Conservation (phyloP, 495 filamentous ascomycete genomes). For the Antarctomyces pellizariae region DNA sequence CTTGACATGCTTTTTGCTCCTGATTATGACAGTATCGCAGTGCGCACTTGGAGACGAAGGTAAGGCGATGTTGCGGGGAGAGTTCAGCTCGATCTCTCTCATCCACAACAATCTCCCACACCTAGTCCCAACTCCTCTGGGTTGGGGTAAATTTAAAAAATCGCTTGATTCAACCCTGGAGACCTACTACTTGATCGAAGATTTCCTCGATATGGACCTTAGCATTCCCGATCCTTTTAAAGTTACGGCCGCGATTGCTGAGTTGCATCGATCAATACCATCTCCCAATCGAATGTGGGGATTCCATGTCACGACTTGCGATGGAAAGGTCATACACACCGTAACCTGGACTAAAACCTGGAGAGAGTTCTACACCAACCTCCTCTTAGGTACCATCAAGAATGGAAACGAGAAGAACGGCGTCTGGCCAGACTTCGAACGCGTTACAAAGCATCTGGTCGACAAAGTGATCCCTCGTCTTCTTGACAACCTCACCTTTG, state of each 20-base stretch:
- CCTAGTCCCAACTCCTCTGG: slow-evolving; percentile 5
- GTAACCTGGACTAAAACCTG: slow-evolving; percentile 11
- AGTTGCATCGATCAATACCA: too few relatives aligned
- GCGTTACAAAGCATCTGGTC: slow-evolving; percentile 3
- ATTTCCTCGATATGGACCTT: slow-evolving; percentile 8
- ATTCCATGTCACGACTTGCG: too few relatives aligned
- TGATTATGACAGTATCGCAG: neutral
- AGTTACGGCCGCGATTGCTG: too few relatives aligned
- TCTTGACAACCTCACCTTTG: slow-evolving; percentile 11
- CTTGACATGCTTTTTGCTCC: neutral
- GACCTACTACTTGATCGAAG: slow-evolving; percentile 9
- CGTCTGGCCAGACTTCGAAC: slow-evolving; percentile 7
- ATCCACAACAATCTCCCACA: slow-evolving; percentile 7
- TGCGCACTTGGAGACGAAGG: slow-evolving; percentile 4
- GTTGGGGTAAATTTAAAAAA: slow-evolving; percentile 6
- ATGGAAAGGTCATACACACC: too few relatives aligned
- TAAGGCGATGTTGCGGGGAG: slow-evolving; percentile 7
- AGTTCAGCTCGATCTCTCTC: slow-evolving; percentile 4
- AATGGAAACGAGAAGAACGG: slow-evolving; percentile 9
- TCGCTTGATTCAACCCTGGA: slow-evolving; percentile 3
- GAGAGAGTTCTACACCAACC: slow-evolving; percentile 11
- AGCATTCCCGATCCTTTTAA: too few relatives aligned
- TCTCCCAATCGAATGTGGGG: too few relatives aligned
- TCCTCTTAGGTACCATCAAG: slow-evolving; percentile 6
- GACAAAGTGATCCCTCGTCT: slow-evolving; percentile 14